Conservation (phyloP, 495 filamentous ascomycete genomes). For the Immersiella caudata region DNA sequence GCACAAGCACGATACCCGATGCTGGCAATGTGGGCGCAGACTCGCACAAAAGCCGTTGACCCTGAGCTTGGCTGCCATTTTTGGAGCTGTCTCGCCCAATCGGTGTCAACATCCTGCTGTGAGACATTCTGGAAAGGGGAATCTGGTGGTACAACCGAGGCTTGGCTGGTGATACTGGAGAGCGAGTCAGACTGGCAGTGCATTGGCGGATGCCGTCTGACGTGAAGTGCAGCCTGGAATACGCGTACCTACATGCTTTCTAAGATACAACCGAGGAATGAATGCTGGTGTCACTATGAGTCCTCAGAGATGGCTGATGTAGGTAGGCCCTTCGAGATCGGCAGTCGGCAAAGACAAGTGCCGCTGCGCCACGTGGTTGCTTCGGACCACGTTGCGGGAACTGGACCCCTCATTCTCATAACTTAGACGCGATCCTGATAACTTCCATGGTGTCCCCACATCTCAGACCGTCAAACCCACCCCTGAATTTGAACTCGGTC, state of each 20-base stretch:
- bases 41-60: too few relatives aligned
- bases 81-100: not conserved
- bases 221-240: not conserved
- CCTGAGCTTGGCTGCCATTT: not conserved
- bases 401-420: not conserved
- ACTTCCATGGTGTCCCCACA: not conserved
- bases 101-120: not conserved
- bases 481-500: too few relatives aligned
- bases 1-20: too few relatives aligned
- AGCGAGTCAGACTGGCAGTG: not conserved
- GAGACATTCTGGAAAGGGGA: not conserved
- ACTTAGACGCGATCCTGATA: not conserved
- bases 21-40: too few relatives aligned
- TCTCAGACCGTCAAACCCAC: not conserved
- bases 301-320: too few relatives aligned
- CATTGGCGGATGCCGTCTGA: not conserved
- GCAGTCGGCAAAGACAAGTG: not conserved
- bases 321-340: too few relatives aligned
- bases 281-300: too few relatives aligned
- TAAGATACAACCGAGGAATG: too few relatives aligned
- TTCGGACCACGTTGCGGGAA: not conserved
- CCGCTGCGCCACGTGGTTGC: not conserved
- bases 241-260: constrained; percentile 1
- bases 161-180: not conserved
- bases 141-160: not conserved